Percentiles rank a stretch among this genome's conserved stretches.
Evolutionary conservation across 2,329 filamentous ascomycete species (phyloP).

Genomic region (Arthrinium puccinioides): DNA sequence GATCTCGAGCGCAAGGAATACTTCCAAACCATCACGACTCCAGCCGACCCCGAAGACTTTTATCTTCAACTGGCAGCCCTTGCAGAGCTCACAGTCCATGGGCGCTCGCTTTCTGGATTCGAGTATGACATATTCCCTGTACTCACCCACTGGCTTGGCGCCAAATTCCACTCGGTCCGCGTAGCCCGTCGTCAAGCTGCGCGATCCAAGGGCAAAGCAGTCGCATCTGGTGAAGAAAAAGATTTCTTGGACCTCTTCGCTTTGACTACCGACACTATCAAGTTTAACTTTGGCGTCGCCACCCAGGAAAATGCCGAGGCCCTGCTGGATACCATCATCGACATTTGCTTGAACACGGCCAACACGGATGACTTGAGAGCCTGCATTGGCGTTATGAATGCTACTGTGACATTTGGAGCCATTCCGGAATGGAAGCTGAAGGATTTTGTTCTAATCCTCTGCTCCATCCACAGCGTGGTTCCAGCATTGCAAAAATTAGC

Average conservation of each 20-base stretch:
- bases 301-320: constrained; percentile 53
- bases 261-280: constrained; percentile 62
- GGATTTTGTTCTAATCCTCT: constrained; percentile 62
- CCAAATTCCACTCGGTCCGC: constrained; percentile 46
- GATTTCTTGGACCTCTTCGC: constrained; percentile 58
- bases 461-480: constrained; percentile 64
- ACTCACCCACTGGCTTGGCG: constrained; percentile 52
- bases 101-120: constrained; percentile 57
- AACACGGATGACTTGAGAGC: constrained; percentile 57
- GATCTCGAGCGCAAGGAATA: constrained; percentile 60
- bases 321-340: constrained; percentile 55
- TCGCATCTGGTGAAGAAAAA: constrained; percentile 46
- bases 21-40: constrained; percentile 53
- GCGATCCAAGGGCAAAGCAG: constrained; percentile 33
- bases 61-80: constrained; percentile 58
- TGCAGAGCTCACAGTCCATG: constrained; percentile 52
- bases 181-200: constrained; percentile 41
- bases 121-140: constrained; percentile 60
- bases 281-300: constrained; percentile 67
- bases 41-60: constrained; percentile 54
- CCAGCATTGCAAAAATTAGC: constrained; percentile 52
- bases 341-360: constrained; percentile 62
- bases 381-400: constrained; percentile 61
- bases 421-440: constrained; percentile 57
- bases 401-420: constrained; percentile 64